Conservation (phyloP, 108 stramenopile genomes). For the Pelagomonas calceolata region DNA sequence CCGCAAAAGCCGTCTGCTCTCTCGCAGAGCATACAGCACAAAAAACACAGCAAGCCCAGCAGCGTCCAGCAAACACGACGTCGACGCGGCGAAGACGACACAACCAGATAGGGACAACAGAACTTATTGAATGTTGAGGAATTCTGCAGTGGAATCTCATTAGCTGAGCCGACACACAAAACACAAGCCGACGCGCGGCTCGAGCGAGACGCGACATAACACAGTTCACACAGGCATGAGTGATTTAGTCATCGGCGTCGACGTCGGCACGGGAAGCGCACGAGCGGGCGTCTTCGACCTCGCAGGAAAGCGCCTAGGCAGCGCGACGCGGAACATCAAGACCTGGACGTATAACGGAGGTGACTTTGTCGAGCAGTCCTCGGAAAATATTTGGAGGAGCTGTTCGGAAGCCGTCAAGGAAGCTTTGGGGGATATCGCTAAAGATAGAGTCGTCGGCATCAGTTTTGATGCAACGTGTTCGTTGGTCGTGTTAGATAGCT, state of each 20-base stretch:
- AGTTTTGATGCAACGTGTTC: slow-evolving; percentile 21
- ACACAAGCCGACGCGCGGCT: too few relatives aligned
- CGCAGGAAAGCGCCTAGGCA: slow-evolving; percentile 1
- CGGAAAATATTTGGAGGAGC: slow-evolving; percentile 16
- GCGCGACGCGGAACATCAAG: neutral
- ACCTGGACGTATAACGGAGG: neutral
- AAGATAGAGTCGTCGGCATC: neutral
- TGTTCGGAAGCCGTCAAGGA: slow-evolving; percentile 8
- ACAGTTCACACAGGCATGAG: neutral
- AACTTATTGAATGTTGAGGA: too few relatives aligned
- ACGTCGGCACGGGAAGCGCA: slow-evolving; percentile 19
- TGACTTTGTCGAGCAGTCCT: slow-evolving; percentile 18
- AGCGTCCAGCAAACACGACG: too few relatives aligned
- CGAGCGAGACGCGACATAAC: too few relatives aligned
- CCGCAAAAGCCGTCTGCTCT: too few relatives aligned
- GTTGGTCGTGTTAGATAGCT: slow-evolving; percentile 13
- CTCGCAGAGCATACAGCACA: too few relatives aligned
- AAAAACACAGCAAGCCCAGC: too few relatives aligned
- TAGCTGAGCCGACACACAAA: too few relatives aligned
- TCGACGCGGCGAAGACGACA: too few relatives aligned
- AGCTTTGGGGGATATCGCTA: neutral
- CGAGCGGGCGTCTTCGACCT: slow-evolving; percentile 6
- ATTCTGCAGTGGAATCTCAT: too few relatives aligned
- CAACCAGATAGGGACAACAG: too few relatives aligned
- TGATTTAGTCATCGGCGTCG: slow-evolving; percentile 11